Conservation (phyloP, 2,329 filamentous ascomycete species). For the Apiospora kogelbergensis region DNA sequence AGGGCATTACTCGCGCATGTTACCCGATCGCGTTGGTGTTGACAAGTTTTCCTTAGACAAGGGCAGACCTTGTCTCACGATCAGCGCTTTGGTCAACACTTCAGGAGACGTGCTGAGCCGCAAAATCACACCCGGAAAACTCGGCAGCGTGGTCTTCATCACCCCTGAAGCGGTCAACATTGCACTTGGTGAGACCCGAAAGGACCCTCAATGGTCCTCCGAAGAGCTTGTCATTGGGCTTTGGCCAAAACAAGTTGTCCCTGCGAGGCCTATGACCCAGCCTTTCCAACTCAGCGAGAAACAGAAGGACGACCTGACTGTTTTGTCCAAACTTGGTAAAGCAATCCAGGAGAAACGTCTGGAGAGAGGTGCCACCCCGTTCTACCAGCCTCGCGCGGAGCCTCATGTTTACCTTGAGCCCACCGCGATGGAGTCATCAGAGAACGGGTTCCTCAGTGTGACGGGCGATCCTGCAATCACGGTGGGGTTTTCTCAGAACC, state of each 20-base stretch:
- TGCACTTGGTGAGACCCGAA: constrained; percentile 38
- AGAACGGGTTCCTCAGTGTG: constrained; percentile 31
- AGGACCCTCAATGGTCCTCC: constrained; percentile 24
- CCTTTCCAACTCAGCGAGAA: constrained; percentile 40
- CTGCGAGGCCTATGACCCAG: constrained; percentile 44
- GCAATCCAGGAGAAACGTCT: constrained; percentile 44
- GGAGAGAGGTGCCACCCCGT: constrained; percentile 48
- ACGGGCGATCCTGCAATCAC: constrained; percentile 52
- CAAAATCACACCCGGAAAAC: constrained; percentile 51
- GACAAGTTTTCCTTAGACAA: constrained; percentile 54
- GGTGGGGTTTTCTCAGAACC: constrained; percentile 32
- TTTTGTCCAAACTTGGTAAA: constrained; percentile 47
- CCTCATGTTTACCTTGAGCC: constrained; percentile 44
- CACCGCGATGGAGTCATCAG: constrained; percentile 23
- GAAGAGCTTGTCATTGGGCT: constrained; percentile 35
- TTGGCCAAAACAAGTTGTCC: constrained; percentile 20
- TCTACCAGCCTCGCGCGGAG: constrained; percentile 43
- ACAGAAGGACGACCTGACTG: constrained; percentile 46
- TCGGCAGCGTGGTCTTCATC: constrained; percentile 58
- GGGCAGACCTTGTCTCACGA: constrained; percentile 56
- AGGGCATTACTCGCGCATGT: constrained; percentile 59
- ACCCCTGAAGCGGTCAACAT: constrained; percentile 50
- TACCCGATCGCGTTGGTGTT: constrained; percentile 50
- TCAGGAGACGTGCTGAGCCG: constrained; percentile 54
- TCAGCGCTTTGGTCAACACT: constrained; percentile 58